Conservation (phyloP, 352 stramenopile genomes). For the Discostella stelligera region DNA sequence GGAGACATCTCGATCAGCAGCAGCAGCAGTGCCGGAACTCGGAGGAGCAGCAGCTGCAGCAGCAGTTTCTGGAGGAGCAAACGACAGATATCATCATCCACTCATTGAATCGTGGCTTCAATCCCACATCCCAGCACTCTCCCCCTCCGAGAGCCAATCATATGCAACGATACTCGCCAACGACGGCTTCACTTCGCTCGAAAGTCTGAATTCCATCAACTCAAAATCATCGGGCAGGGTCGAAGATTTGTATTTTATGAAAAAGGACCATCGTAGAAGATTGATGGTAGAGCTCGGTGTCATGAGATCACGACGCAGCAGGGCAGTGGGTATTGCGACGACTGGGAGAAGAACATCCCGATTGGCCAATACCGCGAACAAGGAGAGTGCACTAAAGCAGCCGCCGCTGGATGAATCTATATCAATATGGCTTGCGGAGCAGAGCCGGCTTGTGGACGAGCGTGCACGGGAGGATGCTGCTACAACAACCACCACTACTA, state of each 20-base stretch:
- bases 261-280: conserved; percentile 30
- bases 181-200: conserved; percentile 30
- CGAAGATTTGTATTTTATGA: conserved; percentile 48
- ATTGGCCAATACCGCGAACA: not conserved
- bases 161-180: conserved; percentile 13
- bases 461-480: not conserved
- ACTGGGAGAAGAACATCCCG: not conserved
- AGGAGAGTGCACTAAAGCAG: not conserved
- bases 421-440: conserved; percentile 5
- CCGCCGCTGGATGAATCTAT: not conserved
- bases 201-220: conserved; percentile 25
- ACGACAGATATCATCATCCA: not conserved
- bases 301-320: conserved; percentile 3
- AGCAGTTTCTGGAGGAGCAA: not conserved
- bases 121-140: conserved; percentile 18
- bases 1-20: not conserved
- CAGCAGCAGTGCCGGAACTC: not conserved
- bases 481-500: not conserved
- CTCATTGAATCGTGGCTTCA: conserved; percentile 17
- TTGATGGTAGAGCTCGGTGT: conserved; percentile 37
- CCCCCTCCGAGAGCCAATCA: conserved; percentile 2
- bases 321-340: not conserved
- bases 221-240: not conserved
- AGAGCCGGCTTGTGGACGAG: not conserved
- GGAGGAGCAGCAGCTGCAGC: not conserved